Base-by-base conservation (phyloP, 768 basidiomycete species). In the Trametes gibbosa region DNA sequence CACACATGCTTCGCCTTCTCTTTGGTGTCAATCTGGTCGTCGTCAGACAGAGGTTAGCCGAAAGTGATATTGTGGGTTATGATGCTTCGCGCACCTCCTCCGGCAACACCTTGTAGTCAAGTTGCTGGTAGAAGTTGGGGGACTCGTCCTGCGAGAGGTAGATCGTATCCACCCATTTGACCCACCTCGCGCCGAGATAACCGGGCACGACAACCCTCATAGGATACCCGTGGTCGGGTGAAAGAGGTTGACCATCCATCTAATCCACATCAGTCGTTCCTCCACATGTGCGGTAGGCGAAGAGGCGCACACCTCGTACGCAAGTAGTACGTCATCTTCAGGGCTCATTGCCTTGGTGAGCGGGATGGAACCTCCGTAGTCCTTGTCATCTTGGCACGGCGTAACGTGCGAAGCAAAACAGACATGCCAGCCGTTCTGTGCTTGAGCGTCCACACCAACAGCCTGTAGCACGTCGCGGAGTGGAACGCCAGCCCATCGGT, bases 101-200 rank as follows among this genome's bases (percentile, higher is more conserved):
- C 1, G 61, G 65, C 0, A 65, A 46, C 53, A 88, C 72, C 62
- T 84, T 88, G 71, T 89, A 90, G 68, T 89, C 88, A 4, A 77
- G 77, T 68, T 87, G 85, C 62, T 89, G 86, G 66, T 87, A 89
- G 69, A 83, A 87, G 66, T 85, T 87, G 29, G 80, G 77, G 1
- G 85, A 86, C 71, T 89, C 86, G 7, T 71, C 67, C 0, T 69
- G 63, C 5, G 84, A 81, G 56, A 88, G 66, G 25, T 76, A 72
- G 64, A 89, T 83, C 0, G 75, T 81, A 64, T 87, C 84, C 0
- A 87, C 74, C 87, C 88, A 90, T 75, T 90, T 89, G 8, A 88
- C 86, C 85, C 86, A 87, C 12, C 87, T 81, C 29, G 85, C 87
- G 6, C 87, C 87, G 16, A 82, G 75, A 64, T 79, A 81, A 3